Evolutionary conservation across 768 basidiomycete genomes (phyloP), one percentile per base, ranked within the genome.

Genomic region (Boletus fagicola): DNA sequence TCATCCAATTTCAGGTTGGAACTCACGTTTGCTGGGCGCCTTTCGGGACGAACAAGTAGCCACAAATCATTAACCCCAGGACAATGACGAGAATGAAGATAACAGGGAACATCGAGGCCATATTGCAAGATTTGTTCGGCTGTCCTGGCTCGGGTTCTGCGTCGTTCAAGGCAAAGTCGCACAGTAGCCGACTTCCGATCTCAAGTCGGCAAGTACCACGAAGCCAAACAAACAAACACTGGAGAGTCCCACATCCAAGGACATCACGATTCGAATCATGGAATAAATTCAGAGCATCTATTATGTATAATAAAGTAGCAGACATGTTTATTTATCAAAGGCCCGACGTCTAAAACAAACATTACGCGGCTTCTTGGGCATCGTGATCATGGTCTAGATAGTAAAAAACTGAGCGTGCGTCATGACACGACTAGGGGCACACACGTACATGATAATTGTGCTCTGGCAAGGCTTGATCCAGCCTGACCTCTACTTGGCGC

Each of bases 21-120:
- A 82, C 90, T 63, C 69, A 96, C 95, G 87, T 88, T 77, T 97
- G 94, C 55, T 94, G 83, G 30, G 89, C 83, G 3, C 96, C 94
- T 68, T 94, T 96, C 1, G 90, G 93, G 0, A 84, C 82, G 57
- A 86, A 82, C 30, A 92, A 72, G 72, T 84, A 91, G 4, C 82
- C 77, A 28, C 76, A 77, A 2, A 78, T 75, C 78, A 88, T 91
- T 12, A 93, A 76, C 0, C 76, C 88, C 18, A 83, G 69, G 18
- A 86, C 81, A 43, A 90, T 69, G 43, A 85, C 80, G 47, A 92
- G 79, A 52, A 89, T 69, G 65, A 91, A 72, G 60, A 91, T 56
- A 30, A 92, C 79, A 26, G 90, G 89, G 53, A 90, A 78, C 62
- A 85, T 74, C 18, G 87, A 85, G 20, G 85, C 80, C 90, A 91